Evolutionary conservation across 2,329 filamentous ascomycete species (phyloP).

Genomic region (Boeremia exigua): DNA sequence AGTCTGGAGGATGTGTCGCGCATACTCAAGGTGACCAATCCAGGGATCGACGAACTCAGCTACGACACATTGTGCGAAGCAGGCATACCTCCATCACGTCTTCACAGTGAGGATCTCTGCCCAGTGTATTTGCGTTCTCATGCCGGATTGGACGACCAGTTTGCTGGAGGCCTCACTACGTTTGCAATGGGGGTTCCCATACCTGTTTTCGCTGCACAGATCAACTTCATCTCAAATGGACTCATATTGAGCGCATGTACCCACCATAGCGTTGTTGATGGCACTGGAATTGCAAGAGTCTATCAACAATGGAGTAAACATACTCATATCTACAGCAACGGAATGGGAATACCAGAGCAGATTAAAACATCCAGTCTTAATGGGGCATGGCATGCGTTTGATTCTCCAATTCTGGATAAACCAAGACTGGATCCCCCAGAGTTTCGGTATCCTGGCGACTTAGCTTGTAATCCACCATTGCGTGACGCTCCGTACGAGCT

Average conservation of each 20-base stretch:
- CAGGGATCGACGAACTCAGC: neutral
- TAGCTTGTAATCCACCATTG: neutral
- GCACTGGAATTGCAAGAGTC: constrained; percentile 20
- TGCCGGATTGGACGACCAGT: constrained; percentile 20
- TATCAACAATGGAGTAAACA: constrained; percentile 23
- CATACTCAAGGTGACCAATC: neutral
- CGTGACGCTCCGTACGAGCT: neutral
- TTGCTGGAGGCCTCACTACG: constrained; percentile 10
- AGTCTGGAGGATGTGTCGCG: neutral
- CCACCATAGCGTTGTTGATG: constrained; percentile 33
- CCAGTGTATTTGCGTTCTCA: constrained; percentile 18
- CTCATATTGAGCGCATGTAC: constrained; percentile 35
- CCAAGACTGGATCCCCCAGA: neutral
- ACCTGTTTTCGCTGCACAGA: constrained; percentile 31
- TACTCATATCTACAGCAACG: neutral
- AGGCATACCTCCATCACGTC: constrained; percentile 13
- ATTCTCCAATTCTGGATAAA: neutral
- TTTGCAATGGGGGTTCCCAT: constrained; percentile 16
- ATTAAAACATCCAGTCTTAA: neutral
- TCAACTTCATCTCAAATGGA: constrained; percentile 34
- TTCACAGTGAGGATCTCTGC: constrained; percentile 19
- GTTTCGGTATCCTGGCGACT: neutral
- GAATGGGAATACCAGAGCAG: neutral
- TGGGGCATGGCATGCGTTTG: neutral
- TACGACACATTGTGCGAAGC: neutral